A percentile compares a stretch with the other conserved stretches of the same genome.
Conservation (phyloP, 192 early-diverging fungal species). For the Dissophora globulifera region DNA sequence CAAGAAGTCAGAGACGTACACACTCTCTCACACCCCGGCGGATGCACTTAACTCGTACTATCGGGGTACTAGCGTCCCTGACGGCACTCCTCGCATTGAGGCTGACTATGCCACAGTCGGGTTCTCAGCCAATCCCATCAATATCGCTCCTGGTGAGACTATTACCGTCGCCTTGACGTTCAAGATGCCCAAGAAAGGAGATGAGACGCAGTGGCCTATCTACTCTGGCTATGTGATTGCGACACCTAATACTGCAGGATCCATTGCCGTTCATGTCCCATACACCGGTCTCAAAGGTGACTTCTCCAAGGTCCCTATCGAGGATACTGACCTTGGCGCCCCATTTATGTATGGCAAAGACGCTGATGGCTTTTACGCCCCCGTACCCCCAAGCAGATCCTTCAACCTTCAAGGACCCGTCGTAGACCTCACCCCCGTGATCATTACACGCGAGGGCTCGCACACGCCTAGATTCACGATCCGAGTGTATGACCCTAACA, state of each 20-base stretch:
- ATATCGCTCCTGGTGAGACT: slow-evolving; percentile 33
- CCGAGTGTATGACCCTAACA: too few species aligned
- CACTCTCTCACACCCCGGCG: slow-evolving; percentile 46
- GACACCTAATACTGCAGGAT: slow-evolving; percentile 21
- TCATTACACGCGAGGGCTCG: too few species aligned
- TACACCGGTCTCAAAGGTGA: slow-evolving; percentile 53
- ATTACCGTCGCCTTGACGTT: slow-evolving; percentile 53
- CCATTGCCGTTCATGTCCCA: slow-evolving; percentile 35
- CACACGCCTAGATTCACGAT: too few species aligned
- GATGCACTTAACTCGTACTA: slow-evolving; percentile 53
- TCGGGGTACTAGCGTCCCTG: slow-evolving; percentile 15
- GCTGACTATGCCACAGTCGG: slow-evolving; percentile 50
- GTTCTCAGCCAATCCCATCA: slow-evolving; percentile 35
- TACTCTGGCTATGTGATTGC: slow-evolving; percentile 63
- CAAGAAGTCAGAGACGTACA: slow-evolving; percentile 30
- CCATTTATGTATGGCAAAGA: too few species aligned
- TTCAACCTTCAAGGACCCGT: too few species aligned
- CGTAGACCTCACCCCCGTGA: too few species aligned
- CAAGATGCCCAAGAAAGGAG: slow-evolving; percentile 39
- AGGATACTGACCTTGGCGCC: slow-evolving; percentile 26
- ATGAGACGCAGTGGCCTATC: slow-evolving; percentile 45
- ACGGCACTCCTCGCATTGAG: slow-evolving; percentile 36
- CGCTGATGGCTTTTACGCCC: too few species aligned
- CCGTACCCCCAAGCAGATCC: too few species aligned
- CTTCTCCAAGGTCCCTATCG: slow-evolving; percentile 37